Conservation (phyloP, 257 asterid genomes). For the Solanum appendiculatum region DNA sequence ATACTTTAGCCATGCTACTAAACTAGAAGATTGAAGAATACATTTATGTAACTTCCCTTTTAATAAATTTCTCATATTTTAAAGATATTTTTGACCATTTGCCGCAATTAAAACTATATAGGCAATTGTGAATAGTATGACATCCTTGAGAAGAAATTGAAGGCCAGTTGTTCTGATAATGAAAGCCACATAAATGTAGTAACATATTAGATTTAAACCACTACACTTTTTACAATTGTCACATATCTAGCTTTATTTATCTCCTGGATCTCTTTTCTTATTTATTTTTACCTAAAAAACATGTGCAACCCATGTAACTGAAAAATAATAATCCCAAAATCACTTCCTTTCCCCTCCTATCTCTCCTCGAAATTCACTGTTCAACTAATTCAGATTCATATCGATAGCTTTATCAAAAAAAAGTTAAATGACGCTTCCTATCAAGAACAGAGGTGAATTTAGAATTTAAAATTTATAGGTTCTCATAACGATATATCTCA, state of each 20-base stretch:
- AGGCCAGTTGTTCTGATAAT: not conserved
- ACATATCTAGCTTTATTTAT: not conserved
- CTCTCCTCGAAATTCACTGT: not conserved
- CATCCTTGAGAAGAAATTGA: not conserved
- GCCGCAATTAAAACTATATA: not conserved
- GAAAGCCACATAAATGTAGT: not conserved
- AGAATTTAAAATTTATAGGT: not conserved
- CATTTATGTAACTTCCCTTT: not conserved
- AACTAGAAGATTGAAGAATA: not conserved
- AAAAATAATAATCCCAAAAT: not conserved
- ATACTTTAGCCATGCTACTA: not conserved
- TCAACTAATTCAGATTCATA: not conserved
- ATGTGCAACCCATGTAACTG: not conserved
- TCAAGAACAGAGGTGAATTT: accelerated
- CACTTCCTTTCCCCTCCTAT: not conserved
- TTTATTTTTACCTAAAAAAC: not conserved
- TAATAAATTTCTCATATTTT: not conserved
- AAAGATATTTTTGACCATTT: not conserved
- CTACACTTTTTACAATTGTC: not conserved
- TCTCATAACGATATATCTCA: not conserved
- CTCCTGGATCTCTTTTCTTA: not conserved
- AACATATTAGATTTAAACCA: not conserved
- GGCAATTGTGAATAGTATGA: not conserved
- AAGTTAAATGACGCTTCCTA: not conserved
- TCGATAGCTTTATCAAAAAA: no score